phyloP scores from a whole-genome alignment of 148 eudicot genomes.

The Amaranthus palmeri region DNA sequence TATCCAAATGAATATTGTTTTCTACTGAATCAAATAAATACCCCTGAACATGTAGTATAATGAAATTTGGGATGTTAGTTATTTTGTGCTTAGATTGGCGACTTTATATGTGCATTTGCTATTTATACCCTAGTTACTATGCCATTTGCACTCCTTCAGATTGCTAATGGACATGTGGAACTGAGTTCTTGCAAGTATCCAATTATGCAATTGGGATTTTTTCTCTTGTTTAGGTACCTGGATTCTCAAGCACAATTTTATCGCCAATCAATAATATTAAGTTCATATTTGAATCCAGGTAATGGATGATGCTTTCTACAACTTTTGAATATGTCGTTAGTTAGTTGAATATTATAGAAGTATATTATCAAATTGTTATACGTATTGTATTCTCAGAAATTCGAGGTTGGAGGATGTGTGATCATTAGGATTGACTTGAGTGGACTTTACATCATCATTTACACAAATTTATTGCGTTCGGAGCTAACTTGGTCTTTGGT shows the following conservation, averaged over 20 bases:
- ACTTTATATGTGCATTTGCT: neutral
- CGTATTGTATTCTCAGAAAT: no score
- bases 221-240: slow-evolving; percentile 50
- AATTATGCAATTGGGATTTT: slow-evolving; percentile 1
- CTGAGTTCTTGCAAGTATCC: neutral
- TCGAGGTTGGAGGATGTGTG: no score
- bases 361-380: no score
- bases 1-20: no score
- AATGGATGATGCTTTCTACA: slow-evolving; percentile 7
- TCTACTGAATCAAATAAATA: no score
- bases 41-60: no score
- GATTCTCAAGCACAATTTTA: slow-evolving; percentile 79
- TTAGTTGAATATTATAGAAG: neutral
- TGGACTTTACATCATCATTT: no score
- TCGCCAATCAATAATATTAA: slow-evolving; percentile 78
- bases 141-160: neutral
- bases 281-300: slow-evolving; percentile 85
- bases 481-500: no score
- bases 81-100: neutral
- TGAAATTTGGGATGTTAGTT: no score
- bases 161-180: neutral
- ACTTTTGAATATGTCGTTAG: neutral
- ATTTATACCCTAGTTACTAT: neutral
- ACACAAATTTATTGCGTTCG: no score
- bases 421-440: no score